Evolutionary conservation across 2,329 filamentous ascomycete genomes (phyloP).

Genomic region (Pleomassaria siparia): DNA sequence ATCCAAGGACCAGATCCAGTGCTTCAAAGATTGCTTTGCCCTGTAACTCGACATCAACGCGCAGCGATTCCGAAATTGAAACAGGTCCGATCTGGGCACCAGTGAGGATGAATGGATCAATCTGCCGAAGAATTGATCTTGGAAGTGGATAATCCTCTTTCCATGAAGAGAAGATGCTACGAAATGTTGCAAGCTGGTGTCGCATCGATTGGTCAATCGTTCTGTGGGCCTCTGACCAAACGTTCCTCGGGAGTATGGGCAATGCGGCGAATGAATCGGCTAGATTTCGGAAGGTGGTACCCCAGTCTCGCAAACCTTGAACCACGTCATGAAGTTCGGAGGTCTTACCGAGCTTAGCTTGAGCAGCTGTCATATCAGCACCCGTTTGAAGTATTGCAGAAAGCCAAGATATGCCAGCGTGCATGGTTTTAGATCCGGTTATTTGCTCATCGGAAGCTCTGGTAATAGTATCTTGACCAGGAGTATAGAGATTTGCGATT

Average conservation of each 20-base stretch:
- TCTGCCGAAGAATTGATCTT: conserved; percentile 55
- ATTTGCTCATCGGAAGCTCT: conserved; percentile 21
- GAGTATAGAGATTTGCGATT: conserved; percentile 30
- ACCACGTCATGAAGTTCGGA: conserved; percentile 29
- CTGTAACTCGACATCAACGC: conserved; percentile 47
- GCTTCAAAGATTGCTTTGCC: conserved; percentile 62
- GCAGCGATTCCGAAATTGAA: conserved; percentile 5
- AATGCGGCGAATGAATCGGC: conserved; percentile 18
- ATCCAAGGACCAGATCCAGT: conserved; percentile 76
- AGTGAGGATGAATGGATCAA: conserved; percentile 63
- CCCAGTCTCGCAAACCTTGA: conserved; percentile 28
- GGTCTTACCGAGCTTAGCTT: conserved; percentile 63
- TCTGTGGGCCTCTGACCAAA: conserved; percentile 23
- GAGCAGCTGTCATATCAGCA: conserved; percentile 63
- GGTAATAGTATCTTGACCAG: conserved; percentile 9
- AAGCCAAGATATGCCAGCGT: conserved; percentile 58
- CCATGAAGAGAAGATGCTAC: conserved; percentile 19
- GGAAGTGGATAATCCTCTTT: conserved; percentile 25
- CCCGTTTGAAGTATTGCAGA: conserved; percentile 66
- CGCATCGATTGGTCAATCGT: conserved; percentile 16
- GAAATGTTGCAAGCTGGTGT: conserved; percentile 18
- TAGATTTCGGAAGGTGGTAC: conserved; percentile 17
- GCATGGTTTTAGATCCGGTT: conserved; percentile 13
- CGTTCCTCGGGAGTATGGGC: conserved; percentile 28
- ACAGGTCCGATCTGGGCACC: conserved; percentile 7